phyloP scores from a whole-genome alignment of 805 yeast species.

The Zygosaccharomyces pseudorouxii region DNA sequence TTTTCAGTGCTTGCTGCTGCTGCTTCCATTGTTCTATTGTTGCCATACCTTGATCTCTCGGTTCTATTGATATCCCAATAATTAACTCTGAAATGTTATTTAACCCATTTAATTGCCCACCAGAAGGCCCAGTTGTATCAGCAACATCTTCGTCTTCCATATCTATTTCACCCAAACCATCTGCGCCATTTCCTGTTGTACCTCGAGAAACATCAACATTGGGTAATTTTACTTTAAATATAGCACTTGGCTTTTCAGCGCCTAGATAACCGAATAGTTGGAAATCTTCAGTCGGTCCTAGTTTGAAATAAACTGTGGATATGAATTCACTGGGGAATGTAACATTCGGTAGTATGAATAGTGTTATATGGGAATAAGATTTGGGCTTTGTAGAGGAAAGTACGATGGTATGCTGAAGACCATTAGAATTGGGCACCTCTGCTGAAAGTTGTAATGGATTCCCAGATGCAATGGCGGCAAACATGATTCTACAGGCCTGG shows the following conservation, averaged over 20 bases:
- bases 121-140: constrained; percentile 34
- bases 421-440: constrained; percentile 37
- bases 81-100: constrained; percentile 39
- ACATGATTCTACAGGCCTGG: constrained; percentile 21
- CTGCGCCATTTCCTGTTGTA: constrained; percentile 25
- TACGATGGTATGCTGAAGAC: constrained; percentile 35
- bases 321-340: constrained; percentile 64
- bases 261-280: constrained; percentile 61
- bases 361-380: constrained; percentile 62
- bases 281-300: constrained; percentile 57
- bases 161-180: constrained; percentile 52
- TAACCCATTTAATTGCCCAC: constrained; percentile 12
- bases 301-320: constrained; percentile 84
- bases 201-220: constrained; percentile 6
- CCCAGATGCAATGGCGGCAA: constrained; percentile 39
- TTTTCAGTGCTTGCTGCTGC: constrained; percentile 16
- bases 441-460: constrained; percentile 36
- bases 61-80: constrained; percentile 90
- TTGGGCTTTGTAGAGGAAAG: constrained; percentile 35
- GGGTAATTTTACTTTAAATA: constrained; percentile 63
- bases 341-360: constrained; percentile 81
- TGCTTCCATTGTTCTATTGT: constrained; percentile 45
- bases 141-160: constrained; percentile 48
- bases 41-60: constrained; percentile 58
- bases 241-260: constrained; percentile 78